Conservation (phyloP, 73 alveolate genomes). For the Breviolum minutum region DNA sequence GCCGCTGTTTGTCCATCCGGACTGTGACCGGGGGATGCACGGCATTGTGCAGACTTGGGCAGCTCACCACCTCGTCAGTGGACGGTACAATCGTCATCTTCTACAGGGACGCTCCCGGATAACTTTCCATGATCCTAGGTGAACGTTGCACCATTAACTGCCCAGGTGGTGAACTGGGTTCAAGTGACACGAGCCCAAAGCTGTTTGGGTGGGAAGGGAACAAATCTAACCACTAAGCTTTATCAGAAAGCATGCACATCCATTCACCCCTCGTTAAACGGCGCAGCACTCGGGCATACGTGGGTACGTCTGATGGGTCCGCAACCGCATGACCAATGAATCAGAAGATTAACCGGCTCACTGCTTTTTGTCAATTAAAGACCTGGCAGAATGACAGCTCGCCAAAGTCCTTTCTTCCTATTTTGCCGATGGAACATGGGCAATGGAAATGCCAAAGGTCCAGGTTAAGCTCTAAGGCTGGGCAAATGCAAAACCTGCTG, state of each 20-base stretch:
- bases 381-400: slow-evolving; percentile 9
- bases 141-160: too few species aligned
- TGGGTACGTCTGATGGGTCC: slow-evolving; percentile 40
- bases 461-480: slow-evolving; percentile 29
- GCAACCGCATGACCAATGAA: slow-evolving; percentile 35
- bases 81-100: background rate
- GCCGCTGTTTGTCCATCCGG: background rate
- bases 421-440: background rate
- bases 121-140: too few species aligned
- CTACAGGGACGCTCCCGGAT: too few species aligned
- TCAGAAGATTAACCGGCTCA: slow-evolving; percentile 20
- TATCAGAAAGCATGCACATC: background rate
- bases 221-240: too few species aligned
- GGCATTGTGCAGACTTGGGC: background rate
- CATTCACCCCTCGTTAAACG: slow-evolving; percentile 15
- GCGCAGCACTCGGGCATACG: slow-evolving; percentile 36
- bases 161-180: too few species aligned
- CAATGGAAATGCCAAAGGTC: background rate
- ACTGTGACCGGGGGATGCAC: background rate
- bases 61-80: background rate
- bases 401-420: too few species aligned
- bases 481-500: slow-evolving; percentile 41
- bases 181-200: too few species aligned
- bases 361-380: slow-evolving; percentile 31
- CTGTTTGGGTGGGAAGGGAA: too few species aligned